Percentiles rank a stretch among this genome's conserved stretches.
phyloP scores from a whole-genome alignment of 495 filamentous ascomycete species.

The Hypoxylon subgilvum region DNA sequence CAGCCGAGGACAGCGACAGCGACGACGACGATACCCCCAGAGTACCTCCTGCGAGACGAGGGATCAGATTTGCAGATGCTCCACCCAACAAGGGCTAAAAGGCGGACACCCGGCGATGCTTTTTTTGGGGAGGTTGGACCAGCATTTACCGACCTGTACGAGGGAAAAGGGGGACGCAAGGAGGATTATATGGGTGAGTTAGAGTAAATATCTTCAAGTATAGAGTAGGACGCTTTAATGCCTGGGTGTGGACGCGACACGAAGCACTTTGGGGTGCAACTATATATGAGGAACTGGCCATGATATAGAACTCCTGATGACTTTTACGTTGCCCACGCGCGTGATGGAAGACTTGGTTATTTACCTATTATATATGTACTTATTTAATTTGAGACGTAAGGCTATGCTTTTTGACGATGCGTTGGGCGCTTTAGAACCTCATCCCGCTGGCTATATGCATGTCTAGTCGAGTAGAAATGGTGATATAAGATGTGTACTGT shows the following conservation, averaged over 20 bases:
- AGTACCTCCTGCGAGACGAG: slow-evolving; percentile 49
- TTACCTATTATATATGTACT: neutral
- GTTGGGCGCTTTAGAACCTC: too few relatives aligned
- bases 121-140: slow-evolving; percentile 5
- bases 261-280: neutral
- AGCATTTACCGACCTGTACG: slow-evolving; percentile 4
- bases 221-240: slow-evolving; percentile 9
- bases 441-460: too few relatives aligned
- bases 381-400: neutral
- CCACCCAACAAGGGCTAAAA: slow-evolving; percentile 36
- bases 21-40: slow-evolving; percentile 65
- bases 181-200: slow-evolving; percentile 16
- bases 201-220: slow-evolving; percentile 8
- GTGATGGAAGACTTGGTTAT: neutral
- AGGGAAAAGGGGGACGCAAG: slow-evolving; percentile 4
- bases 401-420: too few relatives aligned
- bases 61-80: slow-evolving; percentile 56
- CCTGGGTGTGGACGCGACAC: slow-evolving; percentile 1
- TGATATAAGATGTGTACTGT: too few relatives aligned
- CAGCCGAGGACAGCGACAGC: slow-evolving; percentile 63
- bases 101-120: neutral
- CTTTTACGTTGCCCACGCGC: neutral
- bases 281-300: slow-evolving; percentile 12
- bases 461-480: too few relatives aligned
- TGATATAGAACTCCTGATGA: slow-evolving; percentile 1